Evolutionary conservation across 306 rosid species (phyloP).

Genomic region (Cicer yamashitae): DNA sequence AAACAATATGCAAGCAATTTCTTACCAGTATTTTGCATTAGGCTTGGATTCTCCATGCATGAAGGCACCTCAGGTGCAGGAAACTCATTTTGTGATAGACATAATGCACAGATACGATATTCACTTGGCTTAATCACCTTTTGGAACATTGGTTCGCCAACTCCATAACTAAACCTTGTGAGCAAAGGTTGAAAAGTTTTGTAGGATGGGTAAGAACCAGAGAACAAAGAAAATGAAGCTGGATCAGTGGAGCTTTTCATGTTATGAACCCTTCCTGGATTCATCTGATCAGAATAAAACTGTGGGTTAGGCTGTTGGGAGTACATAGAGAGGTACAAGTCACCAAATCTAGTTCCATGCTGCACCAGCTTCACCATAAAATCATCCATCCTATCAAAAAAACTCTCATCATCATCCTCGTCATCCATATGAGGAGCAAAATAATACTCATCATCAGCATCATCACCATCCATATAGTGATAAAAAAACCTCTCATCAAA

Average conservation of each 20-base stretch:
- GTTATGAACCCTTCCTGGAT: constrained; percentile 29
- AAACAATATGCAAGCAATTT: constrained; percentile 18
- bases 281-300: constrained; percentile 39
- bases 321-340: constrained; percentile 24
- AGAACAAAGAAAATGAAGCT: constrained; percentile 33
- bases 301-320: constrained; percentile 19
- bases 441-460: neutral
- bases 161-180: constrained; percentile 37
- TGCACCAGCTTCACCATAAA: constrained; percentile 10
- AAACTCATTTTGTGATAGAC: constrained; percentile 31
- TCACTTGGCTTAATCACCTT: constrained; percentile 32
- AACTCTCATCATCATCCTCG: constrained; percentile 37
- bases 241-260: constrained; percentile 32
- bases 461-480: no score
- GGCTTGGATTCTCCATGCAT: constrained; percentile 39
- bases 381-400: constrained; percentile 28
- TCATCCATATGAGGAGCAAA: no score
- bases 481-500: no score
- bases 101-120: constrained; percentile 8
- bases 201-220: constrained; percentile 24
- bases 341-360: constrained; percentile 33
- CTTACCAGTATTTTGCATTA: constrained; percentile 48
- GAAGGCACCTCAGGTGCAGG: constrained; percentile 41
- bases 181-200: constrained; percentile 32
- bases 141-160: constrained; percentile 37